Conservation (phyloP, 768 basidiomycete genomes). For the Cystobasidium ongulense region DNA sequence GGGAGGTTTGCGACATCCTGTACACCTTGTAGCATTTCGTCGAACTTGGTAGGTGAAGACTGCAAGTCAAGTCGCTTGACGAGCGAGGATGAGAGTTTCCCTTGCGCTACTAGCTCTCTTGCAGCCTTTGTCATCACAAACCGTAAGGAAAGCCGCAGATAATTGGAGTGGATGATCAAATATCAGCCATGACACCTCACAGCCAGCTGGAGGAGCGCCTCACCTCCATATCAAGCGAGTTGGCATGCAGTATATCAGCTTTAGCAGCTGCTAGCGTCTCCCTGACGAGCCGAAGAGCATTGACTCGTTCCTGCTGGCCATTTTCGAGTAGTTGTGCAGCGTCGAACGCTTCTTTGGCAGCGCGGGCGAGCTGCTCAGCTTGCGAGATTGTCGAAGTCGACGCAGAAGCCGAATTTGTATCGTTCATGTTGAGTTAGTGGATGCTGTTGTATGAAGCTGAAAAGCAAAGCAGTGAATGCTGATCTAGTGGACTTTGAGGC, state of each 20-base stretch:
- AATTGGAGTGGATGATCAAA: background rate
- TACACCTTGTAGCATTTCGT: slow-evolving; percentile 83
- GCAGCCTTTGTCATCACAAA: slow-evolving; percentile 56
- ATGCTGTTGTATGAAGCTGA: background rate
- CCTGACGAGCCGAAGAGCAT: slow-evolving; percentile 64
- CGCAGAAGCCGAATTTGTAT: background rate
- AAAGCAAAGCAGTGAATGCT: background rate
- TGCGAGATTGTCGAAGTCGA: slow-evolving; percentile 1
- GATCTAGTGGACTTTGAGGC: background rate
- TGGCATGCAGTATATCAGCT: slow-evolving; percentile 66
- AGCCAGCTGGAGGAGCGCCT: slow-evolving; percentile 31
- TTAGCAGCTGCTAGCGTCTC: slow-evolving; percentile 59
- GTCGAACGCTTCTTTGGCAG: slow-evolving; percentile 76
- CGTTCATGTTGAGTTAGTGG: slow-evolving; percentile 3
- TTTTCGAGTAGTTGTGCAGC: slow-evolving; percentile 67
- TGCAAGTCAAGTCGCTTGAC: slow-evolving; percentile 70
- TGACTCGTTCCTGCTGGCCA: slow-evolving; percentile 55
- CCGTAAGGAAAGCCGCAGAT: too few relatives aligned
- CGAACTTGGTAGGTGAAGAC: slow-evolving; percentile 72
- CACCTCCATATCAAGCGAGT: slow-evolving; percentile 70
- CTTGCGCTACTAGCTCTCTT: slow-evolving; percentile 65
- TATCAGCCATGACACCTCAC: background rate
- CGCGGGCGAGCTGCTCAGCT: slow-evolving; percentile 59
- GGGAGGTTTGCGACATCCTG: slow-evolving; percentile 73
- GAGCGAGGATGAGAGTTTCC: slow-evolving; percentile 71